phyloP scores from a whole-genome alignment of 805 yeast genomes.

The Barnettozyma siamensis region DNA sequence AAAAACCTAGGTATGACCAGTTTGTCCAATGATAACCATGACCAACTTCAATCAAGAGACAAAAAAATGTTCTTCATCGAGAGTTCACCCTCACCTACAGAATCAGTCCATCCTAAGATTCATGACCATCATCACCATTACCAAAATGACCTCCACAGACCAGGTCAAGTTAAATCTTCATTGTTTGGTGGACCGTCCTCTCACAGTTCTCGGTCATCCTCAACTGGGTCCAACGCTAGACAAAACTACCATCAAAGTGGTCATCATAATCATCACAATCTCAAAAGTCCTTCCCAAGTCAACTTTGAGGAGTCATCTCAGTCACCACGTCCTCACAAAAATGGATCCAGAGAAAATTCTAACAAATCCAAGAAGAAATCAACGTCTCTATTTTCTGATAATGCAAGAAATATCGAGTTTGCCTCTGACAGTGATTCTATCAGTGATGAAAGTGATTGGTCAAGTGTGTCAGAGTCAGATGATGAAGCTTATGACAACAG shows the following conservation, averaged over 20 bases:
- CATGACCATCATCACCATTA: slow-evolving; percentile 4
- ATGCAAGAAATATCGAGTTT: slow-evolving; percentile 22
- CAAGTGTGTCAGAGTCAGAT: slow-evolving; percentile 33
- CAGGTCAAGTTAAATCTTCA: not conserved
- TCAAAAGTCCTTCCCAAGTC: not conserved
- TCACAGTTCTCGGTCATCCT: slow-evolving; percentile 6
- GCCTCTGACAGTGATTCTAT: slow-evolving; percentile 36
- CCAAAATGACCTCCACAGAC: not conserved
- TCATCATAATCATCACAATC: not conserved
- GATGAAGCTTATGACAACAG: slow-evolving; percentile 30
- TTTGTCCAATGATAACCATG: slow-evolving; percentile 6
- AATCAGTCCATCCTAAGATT: slow-evolving; percentile 9
- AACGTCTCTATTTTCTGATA: slow-evolving; percentile 17
- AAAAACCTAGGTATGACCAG: slow-evolving; percentile 26
- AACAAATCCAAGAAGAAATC: slow-evolving; percentile 10
- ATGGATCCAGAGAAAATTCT: slow-evolving; percentile 8
- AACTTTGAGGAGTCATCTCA: not conserved
- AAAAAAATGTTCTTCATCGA: slow-evolving; percentile 28
- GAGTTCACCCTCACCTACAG: slow-evolving; percentile 28
- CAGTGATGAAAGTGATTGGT: slow-evolving; percentile 38
- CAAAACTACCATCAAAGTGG: not conserved
- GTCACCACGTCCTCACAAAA: not conserved
- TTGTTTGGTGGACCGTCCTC: slow-evolving; percentile 7
- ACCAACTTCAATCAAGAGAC: slow-evolving; percentile 12
- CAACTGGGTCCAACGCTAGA: not conserved